phyloP scores from a whole-genome alignment of 139 green algal genomes.

The Asterochloris erici region DNA sequence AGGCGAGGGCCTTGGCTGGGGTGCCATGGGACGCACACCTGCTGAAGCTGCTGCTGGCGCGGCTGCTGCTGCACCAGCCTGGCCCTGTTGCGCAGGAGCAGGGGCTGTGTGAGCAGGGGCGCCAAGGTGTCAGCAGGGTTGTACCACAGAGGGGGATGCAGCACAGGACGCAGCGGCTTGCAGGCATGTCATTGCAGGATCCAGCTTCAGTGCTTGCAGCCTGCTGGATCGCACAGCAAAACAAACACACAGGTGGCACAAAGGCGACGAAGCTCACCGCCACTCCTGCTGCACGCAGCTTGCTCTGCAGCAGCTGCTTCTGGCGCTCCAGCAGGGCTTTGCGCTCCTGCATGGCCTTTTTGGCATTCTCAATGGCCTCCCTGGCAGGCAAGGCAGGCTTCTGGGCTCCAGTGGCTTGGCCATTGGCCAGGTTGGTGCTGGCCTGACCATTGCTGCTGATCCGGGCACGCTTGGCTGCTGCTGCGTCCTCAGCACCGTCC shows the following conservation, averaged over 20 bases:
- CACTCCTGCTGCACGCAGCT: constrained; percentile 7
- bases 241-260: not conserved
- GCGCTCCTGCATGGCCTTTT: constrained; percentile 1
- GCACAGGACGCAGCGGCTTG: not conserved
- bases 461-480: not conserved
- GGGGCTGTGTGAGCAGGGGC: not conserved
- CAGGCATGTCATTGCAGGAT: not conserved
- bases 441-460: constrained; percentile 2
- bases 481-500: not conserved
- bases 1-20: constrained; percentile 15
- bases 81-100: not conserved
- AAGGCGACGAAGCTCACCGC: not conserved
- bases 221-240: not conserved
- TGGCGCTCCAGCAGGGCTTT: not conserved
- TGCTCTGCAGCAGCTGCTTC: not conserved
- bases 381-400: not conserved
- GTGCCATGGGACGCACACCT: not conserved
- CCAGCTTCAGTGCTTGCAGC: too few relatives aligned
- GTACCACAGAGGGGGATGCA: not conserved
- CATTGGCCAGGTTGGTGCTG: not conserved
- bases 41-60: not conserved
- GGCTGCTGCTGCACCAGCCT: not conserved
- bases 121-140: not conserved
- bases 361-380: constrained; percentile 4
- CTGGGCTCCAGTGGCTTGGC: not conserved